Conservation (phyloP, 2,329 filamentous ascomycete species). For the Alternaria incomplexa region DNA sequence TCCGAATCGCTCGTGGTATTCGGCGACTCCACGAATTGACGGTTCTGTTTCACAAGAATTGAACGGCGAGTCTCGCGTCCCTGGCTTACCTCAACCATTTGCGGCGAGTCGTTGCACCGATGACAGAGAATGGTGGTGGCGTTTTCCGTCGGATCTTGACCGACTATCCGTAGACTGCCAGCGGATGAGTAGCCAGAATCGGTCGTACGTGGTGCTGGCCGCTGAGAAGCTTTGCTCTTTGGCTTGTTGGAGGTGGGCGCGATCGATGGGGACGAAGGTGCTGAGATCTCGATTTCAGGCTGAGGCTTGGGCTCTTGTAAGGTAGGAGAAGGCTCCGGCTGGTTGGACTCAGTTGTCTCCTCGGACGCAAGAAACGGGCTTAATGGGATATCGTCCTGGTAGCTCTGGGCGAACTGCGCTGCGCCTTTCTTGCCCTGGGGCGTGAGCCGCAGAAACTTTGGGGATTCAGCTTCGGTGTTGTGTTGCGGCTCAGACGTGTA, state of each 20-base stretch:
- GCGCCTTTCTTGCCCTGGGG: slow-evolving; percentile 29
- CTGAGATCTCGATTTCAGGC: slow-evolving; percentile 2
- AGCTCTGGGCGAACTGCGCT: slow-evolving; percentile 32
- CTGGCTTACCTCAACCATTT: not conserved
- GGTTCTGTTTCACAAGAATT: not conserved
- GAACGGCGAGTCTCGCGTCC: not conserved
- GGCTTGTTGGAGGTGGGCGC: slow-evolving; percentile 4
- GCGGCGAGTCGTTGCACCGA: slow-evolving; percentile 7
- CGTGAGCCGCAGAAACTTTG: slow-evolving; percentile 21
- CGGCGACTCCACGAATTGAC: not conserved
- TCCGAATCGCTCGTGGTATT: not conserved
- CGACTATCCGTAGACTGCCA: slow-evolving; percentile 31
- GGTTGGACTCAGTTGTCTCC: not conserved
- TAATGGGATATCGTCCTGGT: slow-evolving; percentile 34
- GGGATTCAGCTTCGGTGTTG: slow-evolving; percentile 4
- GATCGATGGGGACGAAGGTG: slow-evolving; percentile 13
- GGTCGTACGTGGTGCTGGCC: slow-evolving; percentile 37
- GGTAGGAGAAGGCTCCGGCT: not conserved
- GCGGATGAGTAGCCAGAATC: slow-evolving; percentile 51
- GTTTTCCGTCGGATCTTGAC: slow-evolving; percentile 17
- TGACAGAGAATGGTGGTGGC: slow-evolving; percentile 5
- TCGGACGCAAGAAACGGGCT: slow-evolving; percentile 29
- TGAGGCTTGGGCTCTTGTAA: slow-evolving; percentile 17
- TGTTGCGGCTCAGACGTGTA: slow-evolving; percentile 7
- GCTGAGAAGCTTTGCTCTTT: slow-evolving; percentile 12